These are phyloP conservation scores for Eremomyces bilateralis DNA, from an alignment of 495 filamentous ascomycete species.

Conservation along the genomic window DNA sequence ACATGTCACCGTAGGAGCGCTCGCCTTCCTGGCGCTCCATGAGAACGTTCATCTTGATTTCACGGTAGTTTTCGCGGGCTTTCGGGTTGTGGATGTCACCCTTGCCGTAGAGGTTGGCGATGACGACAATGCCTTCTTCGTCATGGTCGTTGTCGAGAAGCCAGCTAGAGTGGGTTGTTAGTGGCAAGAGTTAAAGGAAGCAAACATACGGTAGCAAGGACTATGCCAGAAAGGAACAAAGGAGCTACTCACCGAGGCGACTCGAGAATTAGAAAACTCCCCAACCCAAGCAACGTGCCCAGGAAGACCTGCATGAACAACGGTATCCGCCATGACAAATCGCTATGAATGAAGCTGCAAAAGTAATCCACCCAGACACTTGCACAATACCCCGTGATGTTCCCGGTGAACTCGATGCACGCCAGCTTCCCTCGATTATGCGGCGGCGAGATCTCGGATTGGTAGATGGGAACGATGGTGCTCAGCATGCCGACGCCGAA, in stretches of 20 bases:
- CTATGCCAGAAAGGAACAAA: constrained; percentile 1
- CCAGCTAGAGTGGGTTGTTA: constrained; percentile 54
- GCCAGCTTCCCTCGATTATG: constrained; percentile 90
- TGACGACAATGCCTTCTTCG: constrained; percentile 93
- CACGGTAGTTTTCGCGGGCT: constrained; percentile 82
- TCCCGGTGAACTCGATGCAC: constrained; percentile 95
- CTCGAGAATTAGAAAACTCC: constrained; percentile 85
- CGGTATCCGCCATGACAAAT: constrained; percentile 81
- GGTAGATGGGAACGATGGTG: constrained; percentile 94
- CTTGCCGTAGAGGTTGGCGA: constrained; percentile 89
- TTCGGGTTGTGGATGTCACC: constrained; percentile 84
- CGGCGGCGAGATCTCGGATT: constrained; percentile 92
- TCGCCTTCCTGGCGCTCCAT: constrained; percentile 87
- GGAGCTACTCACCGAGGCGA: constrained; percentile 59
- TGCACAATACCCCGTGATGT: constrained; percentile 83
- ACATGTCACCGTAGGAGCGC: constrained; percentile 83
- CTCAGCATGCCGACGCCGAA: constrained; percentile 85
- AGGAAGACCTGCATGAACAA: constrained; percentile 87
- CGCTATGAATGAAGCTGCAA: constrained; percentile 67
- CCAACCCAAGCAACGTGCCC: constrained; percentile 62
- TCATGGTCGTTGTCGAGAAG: constrained; percentile 94
- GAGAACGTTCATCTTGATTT: constrained; percentile 96
- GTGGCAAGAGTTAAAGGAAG: no score
- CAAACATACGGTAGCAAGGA: neutral
- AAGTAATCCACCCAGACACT: constrained; percentile 98